These are phyloP conservation scores for Penicillium daleae DNA, from an alignment of 495 filamentous ascomycete genomes.

Conservation along the genomic window DNA sequence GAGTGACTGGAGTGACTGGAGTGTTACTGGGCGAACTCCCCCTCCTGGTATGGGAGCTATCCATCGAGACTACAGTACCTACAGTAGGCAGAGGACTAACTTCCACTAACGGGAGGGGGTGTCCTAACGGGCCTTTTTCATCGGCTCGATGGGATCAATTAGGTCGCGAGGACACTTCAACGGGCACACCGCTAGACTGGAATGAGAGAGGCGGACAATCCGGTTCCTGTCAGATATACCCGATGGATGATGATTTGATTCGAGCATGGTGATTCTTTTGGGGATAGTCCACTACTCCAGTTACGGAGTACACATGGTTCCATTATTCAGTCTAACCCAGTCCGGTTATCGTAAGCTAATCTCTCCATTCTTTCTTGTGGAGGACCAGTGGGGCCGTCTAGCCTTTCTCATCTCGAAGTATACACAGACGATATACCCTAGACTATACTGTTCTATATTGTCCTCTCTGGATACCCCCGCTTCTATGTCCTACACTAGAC, in stretches of 20 bases:
- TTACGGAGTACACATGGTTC: not conserved
- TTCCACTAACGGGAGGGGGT: not conserved
- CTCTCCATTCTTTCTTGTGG: not conserved
- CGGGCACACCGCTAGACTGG: not conserved
- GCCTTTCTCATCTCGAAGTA: no score
- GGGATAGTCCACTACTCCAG: no score
- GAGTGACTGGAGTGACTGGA: no score
- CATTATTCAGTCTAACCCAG: not conserved
- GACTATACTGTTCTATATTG: not conserved
- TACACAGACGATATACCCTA: not conserved
- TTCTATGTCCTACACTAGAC: not conserved
- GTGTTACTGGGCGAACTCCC: no score
- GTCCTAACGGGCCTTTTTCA: not conserved
- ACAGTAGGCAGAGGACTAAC: no score
- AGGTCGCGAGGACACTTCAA: not conserved
- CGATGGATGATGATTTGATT: not conserved
- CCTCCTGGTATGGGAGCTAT: no score
- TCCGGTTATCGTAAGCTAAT: not conserved
- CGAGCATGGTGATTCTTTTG: not conserved
- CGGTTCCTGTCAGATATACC: constrained; percentile 6
- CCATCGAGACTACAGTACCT: not conserved
- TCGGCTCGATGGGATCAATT: not conserved
- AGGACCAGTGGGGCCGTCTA: no score
- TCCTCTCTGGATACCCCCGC: not conserved
- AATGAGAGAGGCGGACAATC: not conserved